Evolutionary conservation across 768 basidiomycete genomes (phyloP), one percentile per base, ranked within the genome.

Genomic region (Tricholoma bakamatsutake): DNA sequence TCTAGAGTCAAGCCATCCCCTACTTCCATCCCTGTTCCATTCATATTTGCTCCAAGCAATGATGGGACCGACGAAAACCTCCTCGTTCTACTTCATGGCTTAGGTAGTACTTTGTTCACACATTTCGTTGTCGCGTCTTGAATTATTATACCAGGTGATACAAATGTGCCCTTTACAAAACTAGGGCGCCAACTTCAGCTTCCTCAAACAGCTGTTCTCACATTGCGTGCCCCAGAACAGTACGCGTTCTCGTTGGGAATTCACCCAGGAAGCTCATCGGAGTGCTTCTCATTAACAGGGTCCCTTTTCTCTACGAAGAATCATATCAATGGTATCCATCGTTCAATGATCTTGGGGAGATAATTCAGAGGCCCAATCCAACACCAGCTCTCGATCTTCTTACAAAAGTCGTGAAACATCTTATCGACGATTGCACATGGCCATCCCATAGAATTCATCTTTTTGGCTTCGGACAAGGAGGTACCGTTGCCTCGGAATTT

Each of bases 381-480:
- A 84, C 85, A 0, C 65, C 79, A 0, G 85, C 84, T 0, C 74
- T 93, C 54, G 73, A 81, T 7, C 70, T 83, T 35, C 69, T 94
- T 33, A 66, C 65, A 11, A 72, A 71, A 21, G 70, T 85, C 47
- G 56, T 91, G 52, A 67, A 73, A 2, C 76, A 90, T 62, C 80
- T 95, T 51, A 74, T 73, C 15, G 61, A 68, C 4, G 79, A 81
- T 39, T 89, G 85, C 62, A 59, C 69, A 1, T 97, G 93, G 93
- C 73, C 83, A 5, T 62, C 77, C 0, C 56, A 80, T 9, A 75
- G 79, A n/a, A 86, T 97, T 39, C 93, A 97, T 66, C 65, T 93
- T 46, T 89, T 95, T 55, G 93, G 93, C 2, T 97, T 91, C 59
- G 89, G 81, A 0, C 93, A 97, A 67, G 93, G 93, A 0, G 94